Evolutionary conservation across 768 basidiomycete species (phyloP).

Genomic region (Psilocybe sp.): DNA sequence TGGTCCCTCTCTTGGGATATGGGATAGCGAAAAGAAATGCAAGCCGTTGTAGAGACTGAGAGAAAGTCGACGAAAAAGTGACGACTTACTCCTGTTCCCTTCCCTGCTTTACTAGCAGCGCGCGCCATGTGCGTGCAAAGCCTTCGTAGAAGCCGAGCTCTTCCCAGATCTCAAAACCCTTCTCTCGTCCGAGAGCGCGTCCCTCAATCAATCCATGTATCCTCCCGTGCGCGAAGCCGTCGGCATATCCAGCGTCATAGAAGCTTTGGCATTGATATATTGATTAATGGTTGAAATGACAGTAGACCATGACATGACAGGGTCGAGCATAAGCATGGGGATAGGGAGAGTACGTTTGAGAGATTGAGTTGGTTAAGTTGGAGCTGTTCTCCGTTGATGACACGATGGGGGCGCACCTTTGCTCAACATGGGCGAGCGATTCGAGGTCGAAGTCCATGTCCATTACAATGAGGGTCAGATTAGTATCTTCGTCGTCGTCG

Average conservation of each 20-base stretch:
- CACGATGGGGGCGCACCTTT: conserved; percentile 40
- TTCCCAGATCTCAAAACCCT: conserved; percentile 96
- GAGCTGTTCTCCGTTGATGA: not conserved
- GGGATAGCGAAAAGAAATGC: too few relatives aligned
- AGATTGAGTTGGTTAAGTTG: not conserved
- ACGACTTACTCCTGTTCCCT: conserved; percentile 47
- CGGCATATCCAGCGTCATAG: conserved; percentile 72
- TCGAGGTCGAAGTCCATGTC: conserved; percentile 52
- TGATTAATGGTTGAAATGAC: not conserved
- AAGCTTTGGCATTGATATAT: conserved; percentile 47
- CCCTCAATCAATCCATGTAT: conserved; percentile 93
- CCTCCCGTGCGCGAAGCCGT: conserved; percentile 81
- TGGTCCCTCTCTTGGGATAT: too few relatives aligned
- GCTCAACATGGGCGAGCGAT: conserved; percentile 58
- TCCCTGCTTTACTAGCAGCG: conserved; percentile 40
- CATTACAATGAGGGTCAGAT: conserved; percentile 17
- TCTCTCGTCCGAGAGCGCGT: conserved; percentile 81
- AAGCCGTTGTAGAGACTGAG: not conserved
- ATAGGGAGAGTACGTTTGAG: not conserved
- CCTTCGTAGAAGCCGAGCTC: conserved; percentile 94
- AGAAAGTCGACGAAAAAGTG: not conserved
- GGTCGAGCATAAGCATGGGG: not conserved
- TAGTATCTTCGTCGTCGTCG: not conserved
- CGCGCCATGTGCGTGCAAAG: conserved; percentile 70
- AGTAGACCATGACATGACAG: too few relatives aligned